Evolutionary conservation across 129 eudicot species (phyloP).

Genomic region (Smallanthus sonchifolius): DNA sequence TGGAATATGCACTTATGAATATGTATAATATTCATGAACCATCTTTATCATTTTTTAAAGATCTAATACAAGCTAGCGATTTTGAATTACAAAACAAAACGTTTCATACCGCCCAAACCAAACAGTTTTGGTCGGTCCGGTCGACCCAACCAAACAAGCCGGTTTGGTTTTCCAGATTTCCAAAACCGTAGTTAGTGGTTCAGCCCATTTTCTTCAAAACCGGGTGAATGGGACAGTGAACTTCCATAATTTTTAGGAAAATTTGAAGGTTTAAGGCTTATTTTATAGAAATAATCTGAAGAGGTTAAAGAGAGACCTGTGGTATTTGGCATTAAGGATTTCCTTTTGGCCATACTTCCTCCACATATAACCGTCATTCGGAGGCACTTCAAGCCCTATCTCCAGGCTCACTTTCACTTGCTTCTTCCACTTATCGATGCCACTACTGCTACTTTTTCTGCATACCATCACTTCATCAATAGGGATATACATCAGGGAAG

Average conservation of each 20-base stretch:
- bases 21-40: background rate
- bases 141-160: background rate
- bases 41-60: background rate
- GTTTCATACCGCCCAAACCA: background rate
- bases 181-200: background rate
- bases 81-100: background rate
- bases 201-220: background rate
- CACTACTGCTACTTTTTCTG: conserved; percentile 31
- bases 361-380: conserved; percentile 62
- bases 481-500: background rate
- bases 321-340: conserved; percentile 53
- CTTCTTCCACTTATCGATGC: conserved; percentile 23
- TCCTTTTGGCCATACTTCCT: conserved; percentile 73
- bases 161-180: background rate
- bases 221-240: background rate
- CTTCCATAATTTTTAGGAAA: background rate
- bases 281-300: background rate
- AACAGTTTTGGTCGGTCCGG: background rate
- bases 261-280: background rate
- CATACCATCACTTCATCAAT: conserved; percentile 3
- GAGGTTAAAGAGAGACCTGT: conserved; percentile 38
- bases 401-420: conserved; percentile 39
- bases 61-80: background rate
- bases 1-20: background rate
- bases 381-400: conserved; percentile 42